Conservation (phyloP, 2,329 filamentous ascomycete species). For the Calonectria hawksworthii region DNA sequence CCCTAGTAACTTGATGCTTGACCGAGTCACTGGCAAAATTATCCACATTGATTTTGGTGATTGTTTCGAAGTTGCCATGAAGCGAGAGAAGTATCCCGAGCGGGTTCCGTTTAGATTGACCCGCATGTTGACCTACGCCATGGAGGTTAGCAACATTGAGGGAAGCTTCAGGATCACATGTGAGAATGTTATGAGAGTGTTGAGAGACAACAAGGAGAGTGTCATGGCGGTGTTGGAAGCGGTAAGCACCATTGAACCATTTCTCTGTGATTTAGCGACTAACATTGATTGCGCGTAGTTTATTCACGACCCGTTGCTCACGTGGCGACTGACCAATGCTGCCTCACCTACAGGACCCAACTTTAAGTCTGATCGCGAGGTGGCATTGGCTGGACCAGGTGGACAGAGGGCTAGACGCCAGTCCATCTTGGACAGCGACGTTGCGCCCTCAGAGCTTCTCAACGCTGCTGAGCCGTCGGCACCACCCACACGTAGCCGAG, state of each 20-base stretch:
- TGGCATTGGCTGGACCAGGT: slow-evolving; percentile 62
- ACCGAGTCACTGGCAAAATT: slow-evolving; percentile 95
- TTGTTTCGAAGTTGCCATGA: slow-evolving; percentile 99
- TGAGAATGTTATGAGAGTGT: slow-evolving; percentile 97
- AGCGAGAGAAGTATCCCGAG: slow-evolving; percentile 98
- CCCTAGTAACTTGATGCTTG: slow-evolving; percentile 97
- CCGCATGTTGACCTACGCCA: slow-evolving; percentile 98
- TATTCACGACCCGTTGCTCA: slow-evolving; percentile 98
- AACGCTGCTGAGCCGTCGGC: slow-evolving; percentile 63
- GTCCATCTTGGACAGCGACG: slow-evolving; percentile 77
- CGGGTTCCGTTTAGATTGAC: slow-evolving; percentile 97
- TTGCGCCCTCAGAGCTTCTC: slow-evolving; percentile 71
- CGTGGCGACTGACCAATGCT: slow-evolving; percentile 86
- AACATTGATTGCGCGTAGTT: slow-evolving; percentile 71
- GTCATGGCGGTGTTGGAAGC: slow-evolving; percentile 98
- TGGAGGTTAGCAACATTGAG: slow-evolving; percentile 99
- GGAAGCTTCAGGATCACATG: slow-evolving; percentile 98
- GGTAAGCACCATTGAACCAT: slow-evolving; percentile 69
- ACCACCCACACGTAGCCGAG: slow-evolving; percentile 64
- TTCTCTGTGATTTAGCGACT: neutral
- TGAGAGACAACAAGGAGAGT: slow-evolving; percentile 97
- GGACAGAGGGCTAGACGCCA: slow-evolving; percentile 72
- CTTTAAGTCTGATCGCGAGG: slow-evolving; percentile 73
- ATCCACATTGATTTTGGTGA: slow-evolving; percentile 99
- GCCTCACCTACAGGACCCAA: slow-evolving; percentile 76